phyloP scores from a whole-genome alignment of 2,329 filamentous ascomycete species.

The Exophiala dermatitidis region DNA sequence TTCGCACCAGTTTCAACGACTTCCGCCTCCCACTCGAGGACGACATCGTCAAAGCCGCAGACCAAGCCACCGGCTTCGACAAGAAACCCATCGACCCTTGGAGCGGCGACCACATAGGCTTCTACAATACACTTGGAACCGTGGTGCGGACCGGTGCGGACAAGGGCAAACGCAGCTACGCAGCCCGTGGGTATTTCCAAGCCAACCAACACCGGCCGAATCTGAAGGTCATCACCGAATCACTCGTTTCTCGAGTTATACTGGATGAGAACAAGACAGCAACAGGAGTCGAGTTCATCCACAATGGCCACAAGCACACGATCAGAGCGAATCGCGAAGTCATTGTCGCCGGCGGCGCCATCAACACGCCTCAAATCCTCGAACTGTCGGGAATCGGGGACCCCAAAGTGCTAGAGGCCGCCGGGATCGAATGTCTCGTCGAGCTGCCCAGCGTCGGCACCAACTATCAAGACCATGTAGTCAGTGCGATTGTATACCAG shows the following conservation, averaged over 20 bases:
- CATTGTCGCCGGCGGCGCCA: conserved; percentile 52
- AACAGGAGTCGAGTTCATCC: conserved; percentile 40
- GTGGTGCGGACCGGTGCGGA: conserved; percentile 21
- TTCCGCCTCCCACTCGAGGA: conserved; percentile 21
- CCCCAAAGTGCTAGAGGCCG: conserved; percentile 36
- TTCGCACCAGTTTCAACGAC: conserved; percentile 30
- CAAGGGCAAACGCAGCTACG: conserved; percentile 35
- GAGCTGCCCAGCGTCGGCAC: conserved; percentile 42
- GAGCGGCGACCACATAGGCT: conserved; percentile 25
- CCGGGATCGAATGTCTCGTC: conserved; percentile 41
- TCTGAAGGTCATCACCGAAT: conserved; percentile 43
- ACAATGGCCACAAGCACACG: conserved; percentile 31
- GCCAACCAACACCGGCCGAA: conserved; percentile 38
- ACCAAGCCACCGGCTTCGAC: conserved; percentile 17
- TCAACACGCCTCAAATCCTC: conserved; percentile 52
- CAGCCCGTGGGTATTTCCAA: conserved; percentile 38
- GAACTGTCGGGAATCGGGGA: conserved; percentile 57
- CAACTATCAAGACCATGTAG: conserved; percentile 46
- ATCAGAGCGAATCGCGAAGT: conserved; percentile 43
- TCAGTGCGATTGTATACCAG: conserved; percentile 11
- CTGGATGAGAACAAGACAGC: conserved; percentile 34
- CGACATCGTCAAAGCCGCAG: conserved; percentile 22
- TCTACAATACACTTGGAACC: conserved; percentile 23
- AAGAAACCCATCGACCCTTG: conserved; percentile 24
- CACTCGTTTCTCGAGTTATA: conserved; percentile 42